A percentile compares a stretch with the other conserved stretches of the same genome.
Conservation (phyloP, 805 yeast genomes). For the Yarrowia alimentaria region DNA sequence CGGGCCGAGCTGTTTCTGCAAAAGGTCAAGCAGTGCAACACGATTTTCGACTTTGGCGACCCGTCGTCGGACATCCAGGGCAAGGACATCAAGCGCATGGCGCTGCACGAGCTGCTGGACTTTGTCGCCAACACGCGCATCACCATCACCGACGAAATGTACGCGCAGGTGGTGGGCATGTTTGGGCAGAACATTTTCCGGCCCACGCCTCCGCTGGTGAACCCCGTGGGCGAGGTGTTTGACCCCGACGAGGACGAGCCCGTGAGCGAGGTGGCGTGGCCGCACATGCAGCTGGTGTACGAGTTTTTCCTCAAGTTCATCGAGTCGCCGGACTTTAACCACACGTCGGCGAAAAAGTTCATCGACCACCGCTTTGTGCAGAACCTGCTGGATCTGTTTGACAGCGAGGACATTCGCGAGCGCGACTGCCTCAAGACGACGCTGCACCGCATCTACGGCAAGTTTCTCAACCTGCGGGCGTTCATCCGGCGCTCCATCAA, state of each 20-base stretch:
- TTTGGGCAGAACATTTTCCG: slow-evolving; percentile 85
- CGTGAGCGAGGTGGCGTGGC: slow-evolving; percentile 94
- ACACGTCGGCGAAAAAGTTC: slow-evolving; percentile 86
- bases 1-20: slow-evolving; percentile 75
- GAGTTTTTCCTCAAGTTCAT: slow-evolving; percentile 90
- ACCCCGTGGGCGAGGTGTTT: slow-evolving; percentile 91
- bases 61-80: slow-evolving; percentile 90
- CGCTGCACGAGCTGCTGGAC: slow-evolving; percentile 85
- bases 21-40: slow-evolving; percentile 91
- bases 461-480: slow-evolving; percentile 82
- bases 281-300: slow-evolving; percentile 96
- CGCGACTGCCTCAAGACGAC: slow-evolving; percentile 94
- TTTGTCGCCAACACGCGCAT: slow-evolving; percentile 80
- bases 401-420: slow-evolving; percentile 94
- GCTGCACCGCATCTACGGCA: slow-evolving; percentile 92
- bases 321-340: slow-evolving; percentile 92
- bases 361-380: slow-evolving; percentile 89
- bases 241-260: slow-evolving; percentile 99
- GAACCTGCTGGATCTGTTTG: slow-evolving; percentile 81
- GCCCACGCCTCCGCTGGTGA: slow-evolving; percentile 97
- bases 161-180: slow-evolving; percentile 83
- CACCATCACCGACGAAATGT: slow-evolving; percentile 86
- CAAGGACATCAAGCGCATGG: slow-evolving; percentile 83
- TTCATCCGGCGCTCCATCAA: slow-evolving; percentile 88
- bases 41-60: slow-evolving; percentile 90